Percentiles rank a stretch among this genome's conserved stretches.
phyloP scores from a whole-genome alignment of 768 basidiomycete species.

The Lentinula guzmanii region DNA sequence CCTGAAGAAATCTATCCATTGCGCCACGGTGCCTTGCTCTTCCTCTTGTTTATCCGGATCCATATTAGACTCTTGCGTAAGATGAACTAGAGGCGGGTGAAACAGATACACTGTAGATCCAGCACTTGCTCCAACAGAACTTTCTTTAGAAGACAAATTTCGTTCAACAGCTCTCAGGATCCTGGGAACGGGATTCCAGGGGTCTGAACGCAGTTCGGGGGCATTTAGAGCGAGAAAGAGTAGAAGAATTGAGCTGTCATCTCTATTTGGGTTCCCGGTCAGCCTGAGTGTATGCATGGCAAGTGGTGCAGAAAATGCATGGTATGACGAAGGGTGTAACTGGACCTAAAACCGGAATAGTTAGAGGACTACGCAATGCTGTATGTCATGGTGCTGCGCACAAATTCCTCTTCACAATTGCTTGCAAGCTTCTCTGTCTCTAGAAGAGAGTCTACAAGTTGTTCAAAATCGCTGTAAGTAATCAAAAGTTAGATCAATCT shows the following conservation, averaged over 20 bases:
- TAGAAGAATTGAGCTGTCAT: constrained; percentile 26
- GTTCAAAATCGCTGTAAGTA: neutral
- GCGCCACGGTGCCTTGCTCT: constrained; percentile 26
- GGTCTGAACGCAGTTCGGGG: constrained; percentile 37
- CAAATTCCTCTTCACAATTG: neutral
- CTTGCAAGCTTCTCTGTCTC: neutral
- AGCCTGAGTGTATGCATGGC: constrained; percentile 20
- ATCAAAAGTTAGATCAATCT: neutral
- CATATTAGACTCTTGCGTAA: constrained; percentile 14
- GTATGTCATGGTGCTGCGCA: neutral
- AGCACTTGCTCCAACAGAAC: neutral
- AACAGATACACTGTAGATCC: constrained; percentile 26
- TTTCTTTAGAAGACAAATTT: constrained; percentile 6
- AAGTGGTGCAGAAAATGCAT: neutral
- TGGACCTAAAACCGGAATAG: neutral
- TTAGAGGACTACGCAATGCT: neutral
- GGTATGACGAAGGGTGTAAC: neutral
- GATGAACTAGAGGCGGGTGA: constrained; percentile 26
- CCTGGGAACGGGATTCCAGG: constrained; percentile 50
- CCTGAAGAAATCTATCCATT: constrained; percentile 46
- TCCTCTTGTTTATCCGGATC: neutral
- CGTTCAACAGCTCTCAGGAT: constrained; percentile 38
- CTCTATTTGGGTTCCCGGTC: constrained; percentile 8
- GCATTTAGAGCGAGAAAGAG: constrained; percentile 39
- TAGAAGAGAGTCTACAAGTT: neutral